Conservation (phyloP, 225 moss, liverwort and hornwort genomes). For the Physcomitrellopsis africana region DNA sequence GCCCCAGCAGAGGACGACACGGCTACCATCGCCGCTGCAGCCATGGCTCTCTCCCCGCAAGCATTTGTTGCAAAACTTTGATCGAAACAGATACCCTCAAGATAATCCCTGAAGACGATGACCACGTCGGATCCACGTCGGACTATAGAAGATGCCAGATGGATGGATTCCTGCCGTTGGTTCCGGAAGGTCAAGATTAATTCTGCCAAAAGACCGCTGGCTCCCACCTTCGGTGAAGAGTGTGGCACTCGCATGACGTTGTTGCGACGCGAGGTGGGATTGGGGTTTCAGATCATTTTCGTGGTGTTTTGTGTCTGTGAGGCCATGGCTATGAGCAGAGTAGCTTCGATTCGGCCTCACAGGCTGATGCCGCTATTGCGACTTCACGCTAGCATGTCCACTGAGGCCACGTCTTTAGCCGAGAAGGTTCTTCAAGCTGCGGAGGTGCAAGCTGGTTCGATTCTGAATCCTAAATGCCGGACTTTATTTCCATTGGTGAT, state of each 20-base stretch:
- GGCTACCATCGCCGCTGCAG: background rate
- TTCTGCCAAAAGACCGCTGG: too few species aligned
- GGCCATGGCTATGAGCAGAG: conserved; percentile 51
- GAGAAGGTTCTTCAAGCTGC: conserved; percentile 49
- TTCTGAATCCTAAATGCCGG: background rate
- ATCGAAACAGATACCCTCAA: too few species aligned
- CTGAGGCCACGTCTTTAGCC: conserved; percentile 46
- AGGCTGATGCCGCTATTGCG: conserved; percentile 35
- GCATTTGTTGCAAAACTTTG: too few species aligned
- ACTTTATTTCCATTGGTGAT: too few species aligned
- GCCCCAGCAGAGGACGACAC: conserved; percentile 12
- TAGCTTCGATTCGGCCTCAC: conserved; percentile 35
- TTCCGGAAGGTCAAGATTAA: too few species aligned
- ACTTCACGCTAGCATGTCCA: conserved; percentile 40
- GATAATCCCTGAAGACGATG: too few species aligned
- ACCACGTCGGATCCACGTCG: too few species aligned
- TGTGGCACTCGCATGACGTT: too few species aligned
- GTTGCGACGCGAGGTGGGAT: background rate
- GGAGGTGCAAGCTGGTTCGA: conserved; percentile 50
- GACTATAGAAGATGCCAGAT: too few species aligned
- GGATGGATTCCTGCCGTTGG: too few species aligned
- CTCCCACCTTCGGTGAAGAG: too few species aligned
- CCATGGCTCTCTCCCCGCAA: conserved; percentile 19
- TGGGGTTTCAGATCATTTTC: conserved; percentile 28
- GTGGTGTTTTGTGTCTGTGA: conserved; percentile 26